A percentile compares a stretch with the other conserved stretches of the same genome.
phyloP scores from a whole-genome alignment of 352 stramenopile genomes.

The Phytophthora ohioensis region DNA sequence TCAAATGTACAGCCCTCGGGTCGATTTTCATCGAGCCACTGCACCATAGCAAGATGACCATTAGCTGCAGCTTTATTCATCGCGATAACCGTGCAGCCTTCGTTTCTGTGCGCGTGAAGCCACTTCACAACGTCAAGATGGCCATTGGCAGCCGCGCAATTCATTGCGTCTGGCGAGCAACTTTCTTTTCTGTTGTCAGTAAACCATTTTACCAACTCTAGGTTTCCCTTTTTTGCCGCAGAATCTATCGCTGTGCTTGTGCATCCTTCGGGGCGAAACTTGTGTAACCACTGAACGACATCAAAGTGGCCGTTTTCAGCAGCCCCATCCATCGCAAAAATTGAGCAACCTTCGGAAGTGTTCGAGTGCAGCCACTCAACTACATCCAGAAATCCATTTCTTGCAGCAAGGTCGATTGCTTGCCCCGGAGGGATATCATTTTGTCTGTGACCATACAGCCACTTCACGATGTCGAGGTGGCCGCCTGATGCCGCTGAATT shows the following conservation, averaged over 20 bases:
- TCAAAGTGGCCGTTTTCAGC: conserved; percentile 17
- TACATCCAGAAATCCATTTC: conserved; percentile 14
- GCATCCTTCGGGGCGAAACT: conserved; percentile 12
- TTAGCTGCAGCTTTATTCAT: conserved; percentile 13
- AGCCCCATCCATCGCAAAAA: conserved; percentile 14
- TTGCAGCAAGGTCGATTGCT: conserved; percentile 12
- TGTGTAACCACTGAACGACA: conserved; percentile 15
- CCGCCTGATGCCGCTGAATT: conserved; percentile 5
- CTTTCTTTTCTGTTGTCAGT: conserved; percentile 14
- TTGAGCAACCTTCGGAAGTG: conserved; percentile 16
- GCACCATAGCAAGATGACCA: conserved; percentile 9
- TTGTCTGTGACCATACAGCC: conserved; percentile 2
- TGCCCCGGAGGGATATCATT: background rate
- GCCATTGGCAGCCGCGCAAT: conserved; percentile 8
- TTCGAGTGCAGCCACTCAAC: conserved; percentile 27
- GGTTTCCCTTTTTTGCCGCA: conserved; percentile 9
- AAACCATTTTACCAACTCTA: conserved; percentile 22
- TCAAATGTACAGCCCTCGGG: conserved; percentile 11
- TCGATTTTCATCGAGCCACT: conserved; percentile 17
- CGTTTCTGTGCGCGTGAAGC: conserved; percentile 12
- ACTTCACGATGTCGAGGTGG: conserved; percentile 25
- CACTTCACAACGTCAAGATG: conserved; percentile 25
- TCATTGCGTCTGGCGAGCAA: conserved; percentile 6
- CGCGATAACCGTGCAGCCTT: conserved; percentile 12
- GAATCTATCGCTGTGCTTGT: conserved; percentile 12